These are phyloP conservation scores for Pachysandra terminalis DNA, from an alignment of 164 flowering plant species.

Conservation along the genomic window DNA sequence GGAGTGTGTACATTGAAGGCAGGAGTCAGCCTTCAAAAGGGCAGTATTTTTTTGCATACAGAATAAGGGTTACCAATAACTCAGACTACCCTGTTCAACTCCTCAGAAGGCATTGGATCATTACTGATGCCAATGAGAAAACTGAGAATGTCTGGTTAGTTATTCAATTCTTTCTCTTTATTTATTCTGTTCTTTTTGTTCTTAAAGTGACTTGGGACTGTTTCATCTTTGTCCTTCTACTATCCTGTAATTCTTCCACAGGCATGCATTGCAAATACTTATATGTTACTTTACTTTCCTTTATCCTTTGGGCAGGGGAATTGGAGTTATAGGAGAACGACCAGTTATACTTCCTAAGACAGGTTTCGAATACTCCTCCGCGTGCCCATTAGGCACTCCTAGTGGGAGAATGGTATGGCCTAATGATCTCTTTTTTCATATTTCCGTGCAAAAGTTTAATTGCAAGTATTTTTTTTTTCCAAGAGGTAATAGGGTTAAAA, in stretches of 20 bases:
- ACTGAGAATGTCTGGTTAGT: conserved; percentile 76
- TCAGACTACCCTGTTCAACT: conserved; percentile 92
- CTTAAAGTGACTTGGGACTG: background rate
- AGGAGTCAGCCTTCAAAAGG: conserved; percentile 84
- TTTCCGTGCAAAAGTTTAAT: background rate
- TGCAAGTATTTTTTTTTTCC: no score
- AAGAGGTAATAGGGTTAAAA: no score
- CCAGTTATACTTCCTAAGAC: conserved; percentile 90
- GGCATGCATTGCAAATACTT: background rate
- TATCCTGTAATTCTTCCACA: background rate
- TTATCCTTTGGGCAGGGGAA: conserved; percentile 52
- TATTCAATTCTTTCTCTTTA: background rate
- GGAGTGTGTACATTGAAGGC: conserved; percentile 85
- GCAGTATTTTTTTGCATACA: conserved; percentile 82
- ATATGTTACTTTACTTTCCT: background rate
- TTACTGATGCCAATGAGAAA: conserved; percentile 84
- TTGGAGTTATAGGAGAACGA: conserved; percentile 95
- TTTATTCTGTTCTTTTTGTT: background rate
- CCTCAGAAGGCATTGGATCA: conserved; percentile 91
- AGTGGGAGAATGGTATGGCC: conserved; percentile 78
- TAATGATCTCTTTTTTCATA: background rate
- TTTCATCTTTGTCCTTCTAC: background rate
- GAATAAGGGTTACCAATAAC: conserved; percentile 87
- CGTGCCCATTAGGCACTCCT: conserved; percentile 84
- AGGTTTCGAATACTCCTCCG: conserved; percentile 93